These are phyloP conservation scores for Pezicula carpinea DNA, from an alignment of 2,329 filamentous ascomycete genomes.

Conservation along the genomic window DNA sequence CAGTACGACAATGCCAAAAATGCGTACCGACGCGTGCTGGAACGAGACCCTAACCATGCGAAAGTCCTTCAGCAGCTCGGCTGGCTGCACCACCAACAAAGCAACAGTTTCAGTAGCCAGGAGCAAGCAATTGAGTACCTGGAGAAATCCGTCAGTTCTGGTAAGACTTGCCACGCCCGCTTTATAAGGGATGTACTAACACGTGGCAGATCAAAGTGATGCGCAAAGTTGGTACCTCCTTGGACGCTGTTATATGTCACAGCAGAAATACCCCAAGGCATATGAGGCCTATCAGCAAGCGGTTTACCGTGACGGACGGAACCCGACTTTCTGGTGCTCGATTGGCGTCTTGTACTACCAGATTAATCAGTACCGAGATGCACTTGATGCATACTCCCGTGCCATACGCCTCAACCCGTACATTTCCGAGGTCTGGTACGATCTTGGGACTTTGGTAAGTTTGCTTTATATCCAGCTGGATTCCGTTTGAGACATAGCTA, in stretches of 20 bases:
- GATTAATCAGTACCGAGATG: conserved; percentile 98
- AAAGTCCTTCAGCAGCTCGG: conserved; percentile 97
- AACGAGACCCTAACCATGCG: conserved; percentile 91
- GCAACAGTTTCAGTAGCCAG: conserved; percentile 83
- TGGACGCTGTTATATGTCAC: conserved; percentile 97
- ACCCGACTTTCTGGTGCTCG: conserved; percentile 99
- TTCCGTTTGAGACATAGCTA: conserved; percentile 18
- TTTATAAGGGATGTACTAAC: conserved; percentile 24
- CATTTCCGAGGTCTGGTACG: conserved; percentile 99
- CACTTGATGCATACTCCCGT: conserved; percentile 93
- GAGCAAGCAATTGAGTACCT: conserved; percentile 96
- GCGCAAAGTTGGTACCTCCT: conserved; percentile 98
- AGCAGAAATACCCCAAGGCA: conserved; percentile 97
- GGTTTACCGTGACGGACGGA: conserved; percentile 94
- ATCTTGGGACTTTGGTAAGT: conserved; percentile 88
- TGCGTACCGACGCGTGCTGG: conserved; percentile 88
- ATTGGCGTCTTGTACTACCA: conserved; percentile 99
- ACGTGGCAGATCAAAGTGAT: conserved; percentile 74
- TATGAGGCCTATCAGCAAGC: conserved; percentile 99
- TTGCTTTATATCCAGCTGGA: conserved; percentile 19
- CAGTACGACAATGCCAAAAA: conserved; percentile 91
- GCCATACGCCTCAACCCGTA: conserved; percentile 96
- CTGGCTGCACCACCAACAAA: conserved; percentile 97
- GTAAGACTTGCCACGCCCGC: conserved; percentile 46
- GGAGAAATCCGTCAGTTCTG: conserved; percentile 91